Conservation (phyloP, 2,329 filamentous ascomycete genomes). For the Mariannaea sp. region DNA sequence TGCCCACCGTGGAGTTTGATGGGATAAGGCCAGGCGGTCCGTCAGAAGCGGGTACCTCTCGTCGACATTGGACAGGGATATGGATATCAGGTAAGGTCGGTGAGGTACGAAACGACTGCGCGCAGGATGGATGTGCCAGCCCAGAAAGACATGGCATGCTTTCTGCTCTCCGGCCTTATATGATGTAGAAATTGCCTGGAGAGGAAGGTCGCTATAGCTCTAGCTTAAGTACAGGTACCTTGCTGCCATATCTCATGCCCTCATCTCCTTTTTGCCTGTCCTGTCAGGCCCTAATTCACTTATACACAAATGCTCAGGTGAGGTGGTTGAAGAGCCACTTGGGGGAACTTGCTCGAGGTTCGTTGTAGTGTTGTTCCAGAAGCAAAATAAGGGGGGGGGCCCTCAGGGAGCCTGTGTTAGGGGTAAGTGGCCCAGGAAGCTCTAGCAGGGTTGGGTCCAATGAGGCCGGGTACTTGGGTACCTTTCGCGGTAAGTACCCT, state of each 20-base stretch:
- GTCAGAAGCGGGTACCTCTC: conserved; percentile 10
- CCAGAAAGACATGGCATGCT: too few species aligned
- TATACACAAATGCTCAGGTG: conserved; percentile 24
- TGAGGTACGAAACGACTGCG: too few species aligned
- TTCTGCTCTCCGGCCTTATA: too few species aligned
- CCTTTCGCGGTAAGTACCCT: too few species aligned
- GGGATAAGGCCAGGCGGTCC: conserved; percentile 18
- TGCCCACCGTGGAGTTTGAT: conserved; percentile 23
- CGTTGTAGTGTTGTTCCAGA: conserved; percentile 33
- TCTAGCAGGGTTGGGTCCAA: conserved; percentile 1
- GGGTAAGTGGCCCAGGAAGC: not conserved
- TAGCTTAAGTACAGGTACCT: conserved; percentile 4
- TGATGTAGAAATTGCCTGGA: not conserved
- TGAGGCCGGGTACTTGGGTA: conserved; percentile 3
- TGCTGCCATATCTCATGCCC: too few species aligned
- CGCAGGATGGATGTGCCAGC: too few species aligned
- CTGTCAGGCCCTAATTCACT: too few species aligned
- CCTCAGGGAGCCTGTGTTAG: not conserved
- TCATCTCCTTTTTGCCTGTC: too few species aligned
- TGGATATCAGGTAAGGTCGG: conserved; percentile 3
- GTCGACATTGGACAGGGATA: conserved; percentile 12
- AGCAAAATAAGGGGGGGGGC: conserved; percentile 34
- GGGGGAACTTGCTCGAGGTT: conserved; percentile 15
- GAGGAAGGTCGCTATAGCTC: not conserved
- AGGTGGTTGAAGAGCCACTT: conserved; percentile 20